Percentiles rank a stretch among this genome's conserved stretches.
These are phyloP conservation scores for Wilcoxina mikolae DNA, from an alignment of 495 filamentous ascomycete genomes.

Conservation along the genomic window DNA sequence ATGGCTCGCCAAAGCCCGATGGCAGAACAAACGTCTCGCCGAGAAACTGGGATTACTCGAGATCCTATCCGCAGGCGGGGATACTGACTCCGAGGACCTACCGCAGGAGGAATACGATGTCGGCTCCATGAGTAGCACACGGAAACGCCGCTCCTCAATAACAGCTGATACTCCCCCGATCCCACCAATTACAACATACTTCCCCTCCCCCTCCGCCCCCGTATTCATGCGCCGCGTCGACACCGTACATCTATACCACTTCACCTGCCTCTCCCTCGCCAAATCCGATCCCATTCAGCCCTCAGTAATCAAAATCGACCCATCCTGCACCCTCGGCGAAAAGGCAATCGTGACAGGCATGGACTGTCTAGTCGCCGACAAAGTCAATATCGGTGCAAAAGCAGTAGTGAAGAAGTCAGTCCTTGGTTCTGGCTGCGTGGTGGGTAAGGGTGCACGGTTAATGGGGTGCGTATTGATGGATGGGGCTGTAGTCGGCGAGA, in stretches of 20 bases:
- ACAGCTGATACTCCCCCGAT: conserved; percentile 26
- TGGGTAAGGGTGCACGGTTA: conserved; percentile 63
- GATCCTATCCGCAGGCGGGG: conserved; percentile 40
- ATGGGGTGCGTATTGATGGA: conserved; percentile 81
- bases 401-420: conserved; percentile 77
- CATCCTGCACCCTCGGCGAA: conserved; percentile 58
- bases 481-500: conserved; percentile 62
- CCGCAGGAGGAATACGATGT: conserved; percentile 35
- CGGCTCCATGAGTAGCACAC: conserved; percentile 44
- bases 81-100: conserved; percentile 26
- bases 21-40: conserved; percentile 68
- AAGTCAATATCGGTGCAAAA: conserved; percentile 71
- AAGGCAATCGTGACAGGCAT: conserved; percentile 57
- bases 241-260: conserved; percentile 62
- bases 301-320: conserved; percentile 65
- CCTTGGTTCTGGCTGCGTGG: conserved; percentile 71
- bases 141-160: conserved; percentile 27
- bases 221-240: conserved; percentile 76
- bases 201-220: conserved; percentile 27
- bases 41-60: conserved; percentile 60
- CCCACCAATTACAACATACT: conserved; percentile 23
- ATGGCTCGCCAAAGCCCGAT: conserved; percentile 86
- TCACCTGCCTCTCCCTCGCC: conserved; percentile 70
- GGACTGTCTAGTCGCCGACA: conserved; percentile 68
- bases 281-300: conserved; percentile 44